Evolutionary conservation across 2,329 filamentous ascomycete genomes (phyloP).

Genomic region (Trichocomaceae sp.): DNA sequence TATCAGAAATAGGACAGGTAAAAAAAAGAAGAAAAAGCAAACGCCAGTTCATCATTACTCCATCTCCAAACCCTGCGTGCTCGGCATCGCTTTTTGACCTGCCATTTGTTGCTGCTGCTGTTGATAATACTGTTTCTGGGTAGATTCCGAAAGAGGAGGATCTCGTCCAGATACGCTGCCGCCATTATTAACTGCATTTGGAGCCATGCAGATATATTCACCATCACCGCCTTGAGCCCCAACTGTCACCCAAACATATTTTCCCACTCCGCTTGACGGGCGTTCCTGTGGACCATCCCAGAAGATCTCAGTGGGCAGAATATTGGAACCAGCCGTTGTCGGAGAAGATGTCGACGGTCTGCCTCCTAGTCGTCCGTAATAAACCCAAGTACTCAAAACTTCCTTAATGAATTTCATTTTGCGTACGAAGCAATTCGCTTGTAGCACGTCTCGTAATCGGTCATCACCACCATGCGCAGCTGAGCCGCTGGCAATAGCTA

Average conservation of each 20-base stretch:
- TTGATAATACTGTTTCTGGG: neutral
- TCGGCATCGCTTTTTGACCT: neutral
- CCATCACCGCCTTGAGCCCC: slow-evolving; percentile 43
- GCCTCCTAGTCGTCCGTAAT: slow-evolving; percentile 33
- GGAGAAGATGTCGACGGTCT: slow-evolving; percentile 18
- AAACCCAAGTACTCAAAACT: slow-evolving; percentile 37
- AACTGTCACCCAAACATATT: slow-evolving; percentile 48
- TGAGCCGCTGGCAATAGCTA: slow-evolving; percentile 34
- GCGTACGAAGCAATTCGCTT: slow-evolving; percentile 39
- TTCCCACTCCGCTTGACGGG: slow-evolving; percentile 40
- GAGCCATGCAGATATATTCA: slow-evolving; percentile 29
- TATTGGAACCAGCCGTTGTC: slow-evolving; percentile 11
- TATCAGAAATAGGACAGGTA: neutral
- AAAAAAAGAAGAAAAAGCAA: neutral
- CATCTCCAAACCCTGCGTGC: neutral
- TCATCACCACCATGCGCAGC: slow-evolving; percentile 29
- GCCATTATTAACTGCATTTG: neutral
- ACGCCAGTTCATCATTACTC: neutral
- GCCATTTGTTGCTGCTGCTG: neutral
- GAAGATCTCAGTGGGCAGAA: slow-evolving; percentile 27
- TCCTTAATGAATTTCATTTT: slow-evolving; percentile 39
- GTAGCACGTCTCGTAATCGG: slow-evolving; percentile 36
- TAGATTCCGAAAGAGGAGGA: neutral
- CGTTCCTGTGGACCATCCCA: slow-evolving; percentile 40
- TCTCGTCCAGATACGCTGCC: neutral